Evolutionary conservation across 2,329 filamentous ascomycete species (phyloP), one percentile per base, ranked within the genome.

Genomic region (Exophiala aquamarina): DNA sequence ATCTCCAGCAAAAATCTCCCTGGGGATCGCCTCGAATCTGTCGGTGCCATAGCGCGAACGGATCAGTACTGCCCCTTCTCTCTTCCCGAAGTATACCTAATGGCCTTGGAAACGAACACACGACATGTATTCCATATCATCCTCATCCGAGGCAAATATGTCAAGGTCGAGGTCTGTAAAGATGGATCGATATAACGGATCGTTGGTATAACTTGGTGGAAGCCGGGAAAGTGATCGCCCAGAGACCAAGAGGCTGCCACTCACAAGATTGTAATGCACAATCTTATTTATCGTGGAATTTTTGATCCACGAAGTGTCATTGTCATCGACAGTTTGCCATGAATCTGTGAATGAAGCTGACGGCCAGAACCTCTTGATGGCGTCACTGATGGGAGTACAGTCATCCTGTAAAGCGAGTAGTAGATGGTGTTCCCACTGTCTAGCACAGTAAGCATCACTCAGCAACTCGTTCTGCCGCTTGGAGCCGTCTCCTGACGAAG

Each of bases 71-170:
- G 69, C 64, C 0, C 50, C 37, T 0, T 32, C 41, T 6, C 39
- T 9, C 8, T 66, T 41, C 1, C 52, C 58, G 42, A 55, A 45
- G 49, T 59, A 57, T 11, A 61, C 61, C 49, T 60, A 52, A 41
- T 63, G 53, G 4, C 57, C 63, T 21, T 47, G 44, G 37, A 66
- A 54, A 3, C 44, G 23, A 20, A 55, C 55, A 10, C 56, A 54
- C 3, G 64, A 63, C 49, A 63, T 55, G 52, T 66, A 69, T n/a
- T 54, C 43, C 68, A 72, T 69, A 3, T 62, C 66, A 6, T 13
- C 19, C 52, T 66, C 59, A 23, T 57, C 57, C 2, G 67, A 66
- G 15, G 67, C 61, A 14, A 66, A 47, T 4, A 67, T 66, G 13
- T 62, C 61, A 14, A 71, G 38, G 14, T 63, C 52, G 28, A 42